These are phyloP conservation scores for Aschersonia sp. DNA, from an alignment of 2,329 filamentous ascomycete genomes.

Conservation along the genomic window DNA sequence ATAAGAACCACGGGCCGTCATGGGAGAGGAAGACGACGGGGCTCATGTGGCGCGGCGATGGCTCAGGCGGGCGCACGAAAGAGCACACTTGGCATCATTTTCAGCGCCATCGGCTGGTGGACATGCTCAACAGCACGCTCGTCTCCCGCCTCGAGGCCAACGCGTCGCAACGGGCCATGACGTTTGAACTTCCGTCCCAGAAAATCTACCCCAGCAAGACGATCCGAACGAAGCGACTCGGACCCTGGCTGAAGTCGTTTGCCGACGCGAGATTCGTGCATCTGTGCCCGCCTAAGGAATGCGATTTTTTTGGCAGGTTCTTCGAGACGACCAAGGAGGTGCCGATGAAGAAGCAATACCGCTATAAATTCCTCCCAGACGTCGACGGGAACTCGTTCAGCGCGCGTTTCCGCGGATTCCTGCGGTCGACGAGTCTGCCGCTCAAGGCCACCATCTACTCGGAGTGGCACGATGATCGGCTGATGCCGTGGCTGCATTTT, in stretches of 20 bases:
- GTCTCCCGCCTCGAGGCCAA: conserved; percentile 15
- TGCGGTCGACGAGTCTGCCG: conserved; percentile 29
- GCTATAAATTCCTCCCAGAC: conserved; percentile 31
- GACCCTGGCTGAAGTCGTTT: not conserved
- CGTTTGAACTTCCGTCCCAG: conserved; percentile 25
- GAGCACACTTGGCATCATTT: conserved; percentile 22
- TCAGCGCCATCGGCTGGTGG: conserved; percentile 33
- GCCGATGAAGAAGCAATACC: conserved; percentile 12
- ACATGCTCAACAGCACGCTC: conserved; percentile 6
- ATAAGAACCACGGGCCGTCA: conserved; percentile 18
- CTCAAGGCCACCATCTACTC: conserved; percentile 37
- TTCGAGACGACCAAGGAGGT: conserved; percentile 18
- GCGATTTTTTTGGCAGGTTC: conserved; percentile 14
- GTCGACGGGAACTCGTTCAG: conserved; percentile 42
- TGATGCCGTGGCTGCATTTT: conserved; percentile 43
- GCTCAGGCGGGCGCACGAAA: conserved; percentile 29
- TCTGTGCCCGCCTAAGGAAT: conserved; percentile 12
- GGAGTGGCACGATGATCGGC: conserved; percentile 44
- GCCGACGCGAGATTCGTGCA: not conserved
- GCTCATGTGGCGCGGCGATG: conserved; percentile 43
- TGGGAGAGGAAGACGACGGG: conserved; percentile 36
- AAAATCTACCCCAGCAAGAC: conserved; percentile 12
- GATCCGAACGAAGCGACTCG: conserved; percentile 12
- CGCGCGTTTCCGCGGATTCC: conserved; percentile 34
- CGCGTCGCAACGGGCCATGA: conserved; percentile 11